Evolutionary conservation across 495 filamentous ascomycete genomes (phyloP).

Genomic region (Penicillium paxilli): DNA sequence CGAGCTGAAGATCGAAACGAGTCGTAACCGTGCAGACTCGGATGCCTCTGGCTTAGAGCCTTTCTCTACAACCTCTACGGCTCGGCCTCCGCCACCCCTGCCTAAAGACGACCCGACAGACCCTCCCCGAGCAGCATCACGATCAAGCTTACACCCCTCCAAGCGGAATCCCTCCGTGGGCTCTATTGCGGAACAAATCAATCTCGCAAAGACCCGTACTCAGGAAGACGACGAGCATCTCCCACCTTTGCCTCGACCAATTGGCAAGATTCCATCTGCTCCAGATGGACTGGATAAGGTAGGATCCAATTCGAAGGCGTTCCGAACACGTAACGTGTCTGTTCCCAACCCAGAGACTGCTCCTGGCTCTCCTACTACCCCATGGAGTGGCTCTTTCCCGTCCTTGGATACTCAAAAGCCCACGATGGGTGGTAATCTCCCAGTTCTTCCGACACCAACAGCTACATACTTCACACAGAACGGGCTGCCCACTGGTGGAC

Average conservation of each 20-base stretch:
- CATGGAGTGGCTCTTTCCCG: slow-evolving; percentile 67
- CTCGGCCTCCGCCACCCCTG: slow-evolving; percentile 26
- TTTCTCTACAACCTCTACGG: slow-evolving; percentile 19
- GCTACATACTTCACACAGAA: slow-evolving; percentile 54
- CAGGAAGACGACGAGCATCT: slow-evolving; percentile 40
- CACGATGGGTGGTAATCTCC: slow-evolving; percentile 49
- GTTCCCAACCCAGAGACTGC: slow-evolving; percentile 67
- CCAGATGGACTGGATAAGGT: slow-evolving; percentile 68
- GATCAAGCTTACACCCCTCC: slow-evolving; percentile 21
- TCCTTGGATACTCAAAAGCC: slow-evolving; percentile 49
- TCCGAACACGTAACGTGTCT: slow-evolving; percentile 72
- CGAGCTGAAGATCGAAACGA: slow-evolving; percentile 89
- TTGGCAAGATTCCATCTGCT: slow-evolving; percentile 51
- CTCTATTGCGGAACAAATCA: slow-evolving; percentile 32
- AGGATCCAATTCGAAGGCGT: slow-evolving; percentile 71
- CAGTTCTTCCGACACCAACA: slow-evolving; percentile 70
- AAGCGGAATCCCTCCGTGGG: slow-evolving; percentile 35
- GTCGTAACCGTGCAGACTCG: slow-evolving; percentile 43
- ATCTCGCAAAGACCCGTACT: slow-evolving; percentile 39
- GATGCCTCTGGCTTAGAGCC: slow-evolving; percentile 44
- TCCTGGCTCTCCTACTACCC: slow-evolving; percentile 72
- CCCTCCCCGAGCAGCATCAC: slow-evolving; percentile 21
- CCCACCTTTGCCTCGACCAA: slow-evolving; percentile 46
- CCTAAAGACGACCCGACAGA: slow-evolving; percentile 32
- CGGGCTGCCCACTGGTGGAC: slow-evolving; percentile 61